Percentiles rank a stretch among this genome's conserved stretches.
These are phyloP conservation scores for Xylaria grammica DNA, from an alignment of 495 filamentous ascomycete species.

Conservation along the genomic window DNA sequence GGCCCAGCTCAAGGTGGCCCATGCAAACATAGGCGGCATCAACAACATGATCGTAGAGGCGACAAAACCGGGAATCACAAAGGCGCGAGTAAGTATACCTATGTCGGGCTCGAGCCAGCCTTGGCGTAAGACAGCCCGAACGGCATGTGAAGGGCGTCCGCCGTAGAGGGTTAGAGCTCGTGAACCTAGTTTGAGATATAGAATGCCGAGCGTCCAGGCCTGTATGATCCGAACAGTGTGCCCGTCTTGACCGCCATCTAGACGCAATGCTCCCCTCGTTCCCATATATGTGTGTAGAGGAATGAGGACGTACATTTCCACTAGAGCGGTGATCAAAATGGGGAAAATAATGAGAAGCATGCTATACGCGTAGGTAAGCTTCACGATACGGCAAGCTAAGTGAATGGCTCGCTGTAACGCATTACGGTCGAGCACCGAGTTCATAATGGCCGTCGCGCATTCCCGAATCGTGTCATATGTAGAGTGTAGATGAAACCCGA, in stretches of 20 bases:
- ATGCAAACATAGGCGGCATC: slow-evolving; percentile 54
- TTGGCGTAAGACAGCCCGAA: slow-evolving; percentile 74
- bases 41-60: slow-evolving; percentile 63
- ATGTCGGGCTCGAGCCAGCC: slow-evolving; percentile 85
- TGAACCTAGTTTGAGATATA: slow-evolving; percentile 87
- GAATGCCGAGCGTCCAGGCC: slow-evolving; percentile 89
- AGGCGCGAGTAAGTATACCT: slow-evolving; percentile 75
- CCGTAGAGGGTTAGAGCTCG: slow-evolving; percentile 68
- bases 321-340: slow-evolving; percentile 76
- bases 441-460: slow-evolving; percentile 29
- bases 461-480: slow-evolving; percentile 46
- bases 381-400: slow-evolving; percentile 35
- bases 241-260: slow-evolving; percentile 24
- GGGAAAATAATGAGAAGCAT: slow-evolving; percentile 79
- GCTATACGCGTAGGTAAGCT: slow-evolving; percentile 72
- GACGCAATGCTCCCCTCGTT: slow-evolving; percentile 42
- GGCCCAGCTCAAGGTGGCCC: slow-evolving; percentile 36
- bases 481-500: slow-evolving; percentile 56
- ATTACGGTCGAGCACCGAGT: slow-evolving; percentile 41
- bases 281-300: slow-evolving; percentile 84
- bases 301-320: slow-evolving; percentile 88
- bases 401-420: slow-evolving; percentile 37
- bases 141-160: slow-evolving; percentile 72
- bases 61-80: slow-evolving; percentile 74
- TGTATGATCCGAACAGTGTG: slow-evolving; percentile 90